A percentile compares a stretch with the other conserved stretches of the same genome.
Evolutionary conservation across 371 early-diverging fungal genomes (phyloP).

Genomic region (Rhizopus delemar): DNA sequence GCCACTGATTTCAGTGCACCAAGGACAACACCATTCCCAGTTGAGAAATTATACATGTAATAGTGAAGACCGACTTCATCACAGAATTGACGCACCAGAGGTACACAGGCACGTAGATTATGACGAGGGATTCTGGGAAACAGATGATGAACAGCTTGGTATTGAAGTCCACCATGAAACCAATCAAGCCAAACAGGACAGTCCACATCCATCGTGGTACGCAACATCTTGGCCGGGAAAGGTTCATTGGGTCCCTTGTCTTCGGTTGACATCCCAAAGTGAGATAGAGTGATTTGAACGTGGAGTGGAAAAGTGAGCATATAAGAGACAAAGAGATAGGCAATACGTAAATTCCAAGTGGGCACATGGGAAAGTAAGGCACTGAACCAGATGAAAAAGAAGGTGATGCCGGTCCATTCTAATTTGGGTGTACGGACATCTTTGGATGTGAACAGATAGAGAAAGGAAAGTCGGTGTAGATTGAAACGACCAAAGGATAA

Average conservation of each 20-base stretch:
- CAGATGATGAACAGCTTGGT: constrained; percentile 94
- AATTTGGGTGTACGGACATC: constrained; percentile 71
- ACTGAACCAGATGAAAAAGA: constrained; percentile 84
- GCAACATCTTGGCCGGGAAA: constrained; percentile 81
- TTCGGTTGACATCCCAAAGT: constrained; percentile 94
- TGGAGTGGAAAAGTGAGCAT: constrained; percentile 85
- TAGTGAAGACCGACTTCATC: constrained; percentile 67
- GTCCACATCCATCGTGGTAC: constrained; percentile 97
- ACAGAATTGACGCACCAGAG: constrained; percentile 77
- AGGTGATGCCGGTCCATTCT: constrained; percentile 69
- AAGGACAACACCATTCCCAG: constrained; percentile 71
- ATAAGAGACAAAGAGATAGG: constrained; percentile 81
- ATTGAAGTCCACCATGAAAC: constrained; percentile 97
- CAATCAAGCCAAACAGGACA: constrained; percentile 94
- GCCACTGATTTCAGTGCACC: constrained; percentile 70
- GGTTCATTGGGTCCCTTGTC: constrained; percentile 73
- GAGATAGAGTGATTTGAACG: constrained; percentile 93
- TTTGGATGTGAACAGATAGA: constrained; percentile 60
- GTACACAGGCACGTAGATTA: constrained; percentile 74
- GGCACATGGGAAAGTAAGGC: constrained; percentile 70
- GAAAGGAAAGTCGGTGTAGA: constrained; percentile 78
- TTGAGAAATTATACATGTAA: constrained; percentile 70
- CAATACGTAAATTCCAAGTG: constrained; percentile 57
- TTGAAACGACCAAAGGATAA: constrained; percentile 92
- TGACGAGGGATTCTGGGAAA: constrained; percentile 93